Conservation (phyloP, 2,329 filamentous ascomycete species). For the Chaetomium sp. region DNA sequence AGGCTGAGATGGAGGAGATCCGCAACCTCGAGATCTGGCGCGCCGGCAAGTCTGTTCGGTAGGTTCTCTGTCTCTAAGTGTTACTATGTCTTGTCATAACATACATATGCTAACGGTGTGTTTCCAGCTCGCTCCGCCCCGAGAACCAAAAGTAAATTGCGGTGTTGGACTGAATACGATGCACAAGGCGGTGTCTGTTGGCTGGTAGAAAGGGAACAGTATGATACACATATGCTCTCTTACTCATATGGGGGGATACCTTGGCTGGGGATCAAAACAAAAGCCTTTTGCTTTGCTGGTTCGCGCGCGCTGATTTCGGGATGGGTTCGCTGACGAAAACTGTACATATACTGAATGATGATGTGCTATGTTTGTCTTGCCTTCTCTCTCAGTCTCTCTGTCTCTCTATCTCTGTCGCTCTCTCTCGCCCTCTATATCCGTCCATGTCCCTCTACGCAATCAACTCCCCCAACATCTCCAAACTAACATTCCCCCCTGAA, state of each 20-base stretch:
- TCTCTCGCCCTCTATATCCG: not conserved
- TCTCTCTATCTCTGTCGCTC: not conserved
- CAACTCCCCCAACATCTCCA: conserved; percentile 47
- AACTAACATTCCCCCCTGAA: conserved; percentile 53
- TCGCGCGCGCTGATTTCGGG: conserved; percentile 7
- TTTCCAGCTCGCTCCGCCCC: conserved; percentile 64
- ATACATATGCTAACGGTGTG: conserved; percentile 1
- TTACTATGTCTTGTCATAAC: too few relatives aligned
- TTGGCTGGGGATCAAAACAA: conserved; percentile 15
- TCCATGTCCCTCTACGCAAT: conserved; percentile 30
- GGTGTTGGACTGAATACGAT: conserved; percentile 5
- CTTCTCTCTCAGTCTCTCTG: not conserved
- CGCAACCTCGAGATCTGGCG: conserved; percentile 98
- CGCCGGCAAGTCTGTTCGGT: conserved; percentile 94
- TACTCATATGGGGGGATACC: conserved; percentile 19
- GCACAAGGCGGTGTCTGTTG: conserved; percentile 14
- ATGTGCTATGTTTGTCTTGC: conserved; percentile 10
- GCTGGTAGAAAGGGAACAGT: conserved; percentile 11
- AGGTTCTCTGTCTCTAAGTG: conserved; percentile 32
- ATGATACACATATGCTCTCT: conserved; percentile 17
- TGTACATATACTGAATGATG: conserved; percentile 20
- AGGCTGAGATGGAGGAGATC: conserved; percentile 98
- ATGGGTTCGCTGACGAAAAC: conserved; percentile 12
- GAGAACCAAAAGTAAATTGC: conserved; percentile 71
- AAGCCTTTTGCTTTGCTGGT: conserved; percentile 18